Percentiles rank a stretch among this genome's conserved stretches.
Conservation (phyloP, 805 yeast species). For the Wickerhamiella parazyma region DNA sequence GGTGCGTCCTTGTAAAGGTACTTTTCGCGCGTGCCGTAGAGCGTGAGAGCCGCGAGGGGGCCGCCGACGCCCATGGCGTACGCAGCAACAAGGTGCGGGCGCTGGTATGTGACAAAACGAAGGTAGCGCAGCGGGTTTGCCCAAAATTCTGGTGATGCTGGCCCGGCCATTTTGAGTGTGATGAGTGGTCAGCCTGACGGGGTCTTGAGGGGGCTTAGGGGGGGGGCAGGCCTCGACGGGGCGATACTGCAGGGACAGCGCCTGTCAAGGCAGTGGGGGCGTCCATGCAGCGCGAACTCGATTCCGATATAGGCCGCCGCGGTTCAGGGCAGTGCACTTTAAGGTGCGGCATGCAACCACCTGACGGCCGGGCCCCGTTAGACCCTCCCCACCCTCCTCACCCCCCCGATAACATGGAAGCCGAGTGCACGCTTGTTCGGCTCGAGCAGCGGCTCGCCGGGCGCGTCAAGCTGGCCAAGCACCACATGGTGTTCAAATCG, state of each 20-base stretch:
- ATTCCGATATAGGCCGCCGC: too few relatives aligned
- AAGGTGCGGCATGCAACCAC: too few relatives aligned
- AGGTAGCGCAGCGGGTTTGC: constrained; percentile 26
- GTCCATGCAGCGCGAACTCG: too few relatives aligned
- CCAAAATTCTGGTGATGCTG: constrained; percentile 20
- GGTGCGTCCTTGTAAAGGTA: constrained; percentile 50
- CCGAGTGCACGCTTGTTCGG: constrained; percentile 32
- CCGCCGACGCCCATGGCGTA: constrained; percentile 52
- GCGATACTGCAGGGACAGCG: too few relatives aligned
- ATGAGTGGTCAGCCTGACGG: background rate
- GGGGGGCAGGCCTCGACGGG: background rate
- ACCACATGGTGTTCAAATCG: constrained; percentile 51
- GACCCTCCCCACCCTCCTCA: background rate
- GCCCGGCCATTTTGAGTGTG: background rate
- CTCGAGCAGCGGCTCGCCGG: constrained; percentile 47
- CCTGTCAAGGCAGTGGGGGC: too few relatives aligned
- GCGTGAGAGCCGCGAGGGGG: constrained; percentile 45
- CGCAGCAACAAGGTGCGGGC: constrained; percentile 61
- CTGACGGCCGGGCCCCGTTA: too few relatives aligned
- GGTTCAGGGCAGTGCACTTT: too few relatives aligned
- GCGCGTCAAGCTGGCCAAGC: constrained; percentile 55
- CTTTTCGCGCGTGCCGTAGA: constrained; percentile 58
- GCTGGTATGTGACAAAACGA: constrained; percentile 61
- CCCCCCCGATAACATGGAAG: constrained; percentile 22
- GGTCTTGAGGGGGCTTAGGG: background rate